These are phyloP conservation scores for Trematosphaeria pertusa DNA, from an alignment of 2,329 filamentous ascomycete genomes.

Conservation along the genomic window DNA sequence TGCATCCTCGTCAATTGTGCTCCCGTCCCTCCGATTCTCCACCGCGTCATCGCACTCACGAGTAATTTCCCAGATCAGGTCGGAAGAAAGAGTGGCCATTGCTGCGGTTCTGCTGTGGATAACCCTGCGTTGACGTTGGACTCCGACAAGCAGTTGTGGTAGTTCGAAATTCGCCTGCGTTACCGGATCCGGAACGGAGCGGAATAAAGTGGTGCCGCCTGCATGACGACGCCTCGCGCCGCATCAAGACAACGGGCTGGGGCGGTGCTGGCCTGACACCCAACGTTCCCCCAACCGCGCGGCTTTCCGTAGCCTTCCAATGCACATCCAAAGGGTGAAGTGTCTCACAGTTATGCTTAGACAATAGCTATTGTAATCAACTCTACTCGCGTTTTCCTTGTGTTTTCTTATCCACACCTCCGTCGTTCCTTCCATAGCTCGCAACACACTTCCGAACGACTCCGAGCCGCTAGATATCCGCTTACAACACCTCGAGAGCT, in stretches of 20 bases:
- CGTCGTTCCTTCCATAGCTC: not conserved
- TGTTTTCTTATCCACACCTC: not conserved
- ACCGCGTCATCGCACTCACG: constrained; percentile 68
- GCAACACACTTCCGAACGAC: constrained; percentile 20
- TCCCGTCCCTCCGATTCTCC: constrained; percentile 2
- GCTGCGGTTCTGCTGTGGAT: constrained; percentile 38
- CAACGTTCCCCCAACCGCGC: no score
- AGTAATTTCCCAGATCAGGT: constrained; percentile 94
- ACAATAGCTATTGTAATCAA: no score
- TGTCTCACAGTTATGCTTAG: no score
- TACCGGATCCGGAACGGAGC: constrained; percentile 34
- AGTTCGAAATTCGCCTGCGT: constrained; percentile 36
- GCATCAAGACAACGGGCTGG: no score
- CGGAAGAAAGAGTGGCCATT: constrained; percentile 76
- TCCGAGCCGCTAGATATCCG: constrained; percentile 15
- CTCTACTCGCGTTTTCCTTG: constrained; percentile 1
- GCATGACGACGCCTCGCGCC: constrained; percentile 14
- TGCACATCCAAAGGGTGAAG: no score
- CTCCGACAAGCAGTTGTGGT: constrained; percentile 26
- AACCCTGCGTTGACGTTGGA: constrained; percentile 30
- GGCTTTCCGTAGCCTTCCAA: no score
- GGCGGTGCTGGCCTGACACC: constrained; percentile 13
- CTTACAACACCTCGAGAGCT: constrained; percentile 6
- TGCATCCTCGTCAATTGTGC: constrained; percentile 49
- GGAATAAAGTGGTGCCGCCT: constrained; percentile 29